phyloP scores from a whole-genome alignment of 495 filamentous ascomycete species.

The Beverwykella pulmonaria region DNA sequence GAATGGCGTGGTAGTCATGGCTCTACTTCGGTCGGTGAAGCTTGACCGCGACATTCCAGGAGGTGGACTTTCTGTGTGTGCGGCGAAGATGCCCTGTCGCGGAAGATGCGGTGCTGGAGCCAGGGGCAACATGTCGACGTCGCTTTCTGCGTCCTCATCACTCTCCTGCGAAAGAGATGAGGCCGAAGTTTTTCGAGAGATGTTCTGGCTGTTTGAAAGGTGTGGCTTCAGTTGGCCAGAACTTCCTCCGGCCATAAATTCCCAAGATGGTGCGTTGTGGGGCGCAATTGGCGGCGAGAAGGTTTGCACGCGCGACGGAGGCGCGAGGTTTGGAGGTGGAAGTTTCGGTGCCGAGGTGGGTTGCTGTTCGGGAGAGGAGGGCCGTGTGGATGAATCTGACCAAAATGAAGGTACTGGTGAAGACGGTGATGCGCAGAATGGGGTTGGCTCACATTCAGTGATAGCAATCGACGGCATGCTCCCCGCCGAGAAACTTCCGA shows the following conservation, averaged over 20 bases:
- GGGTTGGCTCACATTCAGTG: constrained; percentile 28
- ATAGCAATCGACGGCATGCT: constrained; percentile 30
- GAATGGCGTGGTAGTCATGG: constrained; percentile 19
- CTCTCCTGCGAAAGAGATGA: constrained; percentile 20
- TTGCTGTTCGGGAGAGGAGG: constrained; percentile 27
- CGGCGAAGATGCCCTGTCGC: constrained; percentile 24
- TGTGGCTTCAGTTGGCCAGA: constrained; percentile 12
- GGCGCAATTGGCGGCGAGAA: constrained; percentile 14
- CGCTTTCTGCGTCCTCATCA: constrained; percentile 13
- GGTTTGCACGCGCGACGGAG: background rate
- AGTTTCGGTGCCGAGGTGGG: constrained; percentile 16
- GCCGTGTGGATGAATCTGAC: constrained; percentile 28
- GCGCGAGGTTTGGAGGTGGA: background rate
- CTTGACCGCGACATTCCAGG: constrained; percentile 8
- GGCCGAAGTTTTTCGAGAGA: constrained; percentile 19
- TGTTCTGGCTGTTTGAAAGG: background rate
- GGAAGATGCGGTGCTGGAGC: constrained; percentile 21
- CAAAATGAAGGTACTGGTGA: constrained; percentile 31
- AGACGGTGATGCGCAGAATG: background rate
- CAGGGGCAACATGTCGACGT: constrained; percentile 13
- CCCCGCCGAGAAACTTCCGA: constrained; percentile 23
- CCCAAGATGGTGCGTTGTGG: constrained; percentile 23
- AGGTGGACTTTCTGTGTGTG: constrained; percentile 18
- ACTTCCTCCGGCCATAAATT: constrained; percentile 25
- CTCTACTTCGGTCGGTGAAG: constrained; percentile 25